Percentiles rank a stretch among this genome's conserved stretches.
Evolutionary conservation across 257 asterid species (phyloP).

Genomic region (Solanum pennellii): DNA sequence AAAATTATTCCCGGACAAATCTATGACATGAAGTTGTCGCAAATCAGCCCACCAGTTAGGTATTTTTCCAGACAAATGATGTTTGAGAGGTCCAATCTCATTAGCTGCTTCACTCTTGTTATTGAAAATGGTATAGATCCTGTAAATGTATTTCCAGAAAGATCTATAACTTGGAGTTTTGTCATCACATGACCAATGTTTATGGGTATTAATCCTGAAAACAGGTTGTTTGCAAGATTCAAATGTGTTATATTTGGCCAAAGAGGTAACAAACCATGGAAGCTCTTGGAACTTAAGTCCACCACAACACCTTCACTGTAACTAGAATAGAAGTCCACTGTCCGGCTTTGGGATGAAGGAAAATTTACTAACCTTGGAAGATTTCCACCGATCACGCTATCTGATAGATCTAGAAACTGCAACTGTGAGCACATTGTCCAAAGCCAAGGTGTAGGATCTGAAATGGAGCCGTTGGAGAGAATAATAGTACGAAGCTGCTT

Average conservation of each 20-base stretch:
- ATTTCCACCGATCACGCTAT: background rate
- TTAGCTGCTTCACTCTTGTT: background rate
- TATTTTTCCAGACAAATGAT: slow-evolving; percentile 4
- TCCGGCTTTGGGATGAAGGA: background rate
- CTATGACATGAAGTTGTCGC: background rate
- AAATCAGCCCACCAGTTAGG: slow-evolving; percentile 2
- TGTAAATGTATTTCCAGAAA: slow-evolving; percentile 3
- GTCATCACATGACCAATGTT: background rate
- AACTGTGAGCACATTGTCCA: slow-evolving; percentile 4
- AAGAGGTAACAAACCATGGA: background rate
- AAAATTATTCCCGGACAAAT: slow-evolving; percentile 9
- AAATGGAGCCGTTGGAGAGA: background rate
- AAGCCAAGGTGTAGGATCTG: slow-evolving; percentile 20
- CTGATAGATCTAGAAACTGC: background rate
- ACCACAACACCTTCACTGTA: background rate
- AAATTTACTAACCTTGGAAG: background rate
- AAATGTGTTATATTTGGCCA: background rate
- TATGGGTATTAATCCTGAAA: slow-evolving; percentile 4
- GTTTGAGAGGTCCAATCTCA: background rate
- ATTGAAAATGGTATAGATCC: slow-evolving; percentile 1
- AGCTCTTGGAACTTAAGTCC: background rate
- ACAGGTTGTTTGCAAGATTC: background rate
- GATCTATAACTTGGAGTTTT: background rate
- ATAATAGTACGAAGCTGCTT: background rate
- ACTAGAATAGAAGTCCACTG: background rate